Evolutionary conservation across 495 filamentous ascomycete species (phyloP), one percentile per base, ranked within the genome.

Genomic region (Amniculicola lignicola): DNA sequence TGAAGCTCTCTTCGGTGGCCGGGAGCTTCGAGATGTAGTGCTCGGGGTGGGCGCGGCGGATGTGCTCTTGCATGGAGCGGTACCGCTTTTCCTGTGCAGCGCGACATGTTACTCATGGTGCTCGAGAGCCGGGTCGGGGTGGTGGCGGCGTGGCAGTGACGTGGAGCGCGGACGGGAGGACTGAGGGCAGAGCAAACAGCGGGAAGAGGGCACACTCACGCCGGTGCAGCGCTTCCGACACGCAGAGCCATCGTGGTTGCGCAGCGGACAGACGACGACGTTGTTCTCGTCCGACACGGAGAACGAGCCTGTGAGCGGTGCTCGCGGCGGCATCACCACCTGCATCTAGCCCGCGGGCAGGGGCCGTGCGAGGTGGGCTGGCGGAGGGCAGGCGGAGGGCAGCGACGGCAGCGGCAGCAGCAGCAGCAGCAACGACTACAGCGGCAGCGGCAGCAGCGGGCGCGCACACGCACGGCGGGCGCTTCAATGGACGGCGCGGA

Each of bases 61-160:
- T 97, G 67, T 98, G 93, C 80, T 98, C 93, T 76, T 96, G 94
- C 88, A 98, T 98, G 45, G 92, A 96, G 68, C 93, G 91, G 78
- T 90, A 98, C 65, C 90, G 85, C 73, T 96, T 95, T 75, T 96
- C 90, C 90, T 96, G 72, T 68, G 62, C 39, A 38, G 41, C 51
- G 36, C 18, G 43, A 19, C 35, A 44, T 41, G 45, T 51, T 35
- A 47, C 6, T 49, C 29, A 12, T 11, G 3, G 31, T 54, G 10
- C 7, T 24, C 16, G 22, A 36, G 21, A 9, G 37, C 33, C 25
- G 23, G 37, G 51, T 21, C 37, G 21, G 41, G n/a, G 45, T 52
- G 54, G 51, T 16, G 56, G n/a, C n/a, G 50, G 43, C 35, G 4
- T 33, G 50, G 21, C 14, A 36, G 51, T 52, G 54, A 49, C 42